Conservation (phyloP, 352 stramenopile species). For the Phytophthora crassamura region DNA sequence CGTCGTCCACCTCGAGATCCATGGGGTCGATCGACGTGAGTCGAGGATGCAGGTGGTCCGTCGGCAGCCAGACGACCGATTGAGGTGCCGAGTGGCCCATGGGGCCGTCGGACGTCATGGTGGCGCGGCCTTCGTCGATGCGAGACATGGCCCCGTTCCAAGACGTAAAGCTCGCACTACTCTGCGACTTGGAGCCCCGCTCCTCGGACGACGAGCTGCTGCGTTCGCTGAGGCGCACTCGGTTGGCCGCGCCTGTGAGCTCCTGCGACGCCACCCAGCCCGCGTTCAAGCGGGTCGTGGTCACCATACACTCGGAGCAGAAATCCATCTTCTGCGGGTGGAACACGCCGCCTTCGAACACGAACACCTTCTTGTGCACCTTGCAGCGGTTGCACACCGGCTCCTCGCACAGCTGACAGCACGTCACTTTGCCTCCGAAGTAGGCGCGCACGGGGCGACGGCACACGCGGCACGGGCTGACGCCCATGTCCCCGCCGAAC, state of each 20-base stretch:
- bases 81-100: slow-evolving; percentile 24
- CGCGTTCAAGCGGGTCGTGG: slow-evolving; percentile 55
- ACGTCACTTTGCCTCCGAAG: slow-evolving; percentile 34
- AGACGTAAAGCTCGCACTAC: slow-evolving; percentile 18
- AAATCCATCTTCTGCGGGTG: slow-evolving; percentile 77
- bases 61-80: slow-evolving; percentile 39
- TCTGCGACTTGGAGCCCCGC: slow-evolving; percentile 13
- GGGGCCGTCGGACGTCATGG: slow-evolving; percentile 42
- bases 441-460: slow-evolving; percentile 30
- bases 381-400: slow-evolving; percentile 51
- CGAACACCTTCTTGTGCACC: slow-evolving; percentile 55
- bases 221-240: slow-evolving; percentile 24
- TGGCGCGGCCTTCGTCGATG: slow-evolving; percentile 46
- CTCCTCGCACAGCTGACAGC: slow-evolving; percentile 45
- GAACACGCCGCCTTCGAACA: slow-evolving; percentile 53
- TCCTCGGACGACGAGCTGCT: slow-evolving; percentile 28
- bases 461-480: slow-evolving; percentile 32
- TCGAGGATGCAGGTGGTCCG: slow-evolving; percentile 32
- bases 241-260: slow-evolving; percentile 33
- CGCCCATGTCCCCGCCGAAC: slow-evolving; percentile 10
- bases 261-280: slow-evolving; percentile 63
- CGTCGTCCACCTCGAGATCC: slow-evolving; percentile 28
- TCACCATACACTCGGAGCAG: slow-evolving; percentile 55
- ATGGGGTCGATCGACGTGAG: slow-evolving; percentile 25
- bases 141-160: slow-evolving; percentile 33